Evolutionary conservation across 1,284 basidiomycete species (phyloP).

Genomic region (Cutaneotrichosporon dermatis): DNA sequence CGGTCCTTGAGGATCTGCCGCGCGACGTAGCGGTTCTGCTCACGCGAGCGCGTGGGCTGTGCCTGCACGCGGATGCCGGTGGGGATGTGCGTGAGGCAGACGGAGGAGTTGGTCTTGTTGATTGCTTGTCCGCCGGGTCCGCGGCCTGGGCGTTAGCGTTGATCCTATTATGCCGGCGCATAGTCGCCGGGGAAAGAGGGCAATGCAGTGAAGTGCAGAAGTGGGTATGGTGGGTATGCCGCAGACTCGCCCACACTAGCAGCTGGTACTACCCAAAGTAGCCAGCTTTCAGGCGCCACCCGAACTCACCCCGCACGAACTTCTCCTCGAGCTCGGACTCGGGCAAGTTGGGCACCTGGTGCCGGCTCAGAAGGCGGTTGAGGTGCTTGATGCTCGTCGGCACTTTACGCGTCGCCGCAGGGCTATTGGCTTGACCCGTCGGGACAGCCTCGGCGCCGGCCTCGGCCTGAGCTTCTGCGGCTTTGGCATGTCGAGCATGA

Average conservation of each 20-base stretch:
- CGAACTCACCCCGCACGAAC: slow-evolving; percentile 44
- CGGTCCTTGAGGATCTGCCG: slow-evolving; percentile 44
- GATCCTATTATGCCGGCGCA: no score
- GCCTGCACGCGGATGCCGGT: slow-evolving; percentile 50
- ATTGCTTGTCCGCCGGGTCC: slow-evolving; percentile 52
- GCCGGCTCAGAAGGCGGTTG: slow-evolving; percentile 33
- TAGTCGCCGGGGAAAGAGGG: no score
- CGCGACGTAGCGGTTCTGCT: slow-evolving; percentile 48
- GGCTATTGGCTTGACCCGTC: no score
- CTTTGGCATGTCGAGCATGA: not conserved
- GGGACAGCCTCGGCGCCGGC: not conserved
- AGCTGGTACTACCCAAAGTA: no score
- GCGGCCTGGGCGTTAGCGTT: slow-evolving; percentile 29
- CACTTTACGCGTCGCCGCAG: no score
- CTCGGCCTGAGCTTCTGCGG: not conserved
- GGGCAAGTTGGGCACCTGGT: slow-evolving; percentile 28
- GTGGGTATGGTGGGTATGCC: no score
- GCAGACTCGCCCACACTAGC: no score
- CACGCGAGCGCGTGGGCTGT: slow-evolving; percentile 49
- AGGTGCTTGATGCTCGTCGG: slow-evolving; percentile 34
- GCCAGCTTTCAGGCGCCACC: no score
- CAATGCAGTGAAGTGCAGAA: no score
- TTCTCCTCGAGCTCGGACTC: slow-evolving; percentile 47
- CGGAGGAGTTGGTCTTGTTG: slow-evolving; percentile 51
- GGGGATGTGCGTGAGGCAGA: slow-evolving; percentile 48